A percentile compares a stretch with the other conserved stretches of the same genome.
Evolutionary conservation across 345 rosid species (phyloP).

Genomic region (Heritiera fomes): DNA sequence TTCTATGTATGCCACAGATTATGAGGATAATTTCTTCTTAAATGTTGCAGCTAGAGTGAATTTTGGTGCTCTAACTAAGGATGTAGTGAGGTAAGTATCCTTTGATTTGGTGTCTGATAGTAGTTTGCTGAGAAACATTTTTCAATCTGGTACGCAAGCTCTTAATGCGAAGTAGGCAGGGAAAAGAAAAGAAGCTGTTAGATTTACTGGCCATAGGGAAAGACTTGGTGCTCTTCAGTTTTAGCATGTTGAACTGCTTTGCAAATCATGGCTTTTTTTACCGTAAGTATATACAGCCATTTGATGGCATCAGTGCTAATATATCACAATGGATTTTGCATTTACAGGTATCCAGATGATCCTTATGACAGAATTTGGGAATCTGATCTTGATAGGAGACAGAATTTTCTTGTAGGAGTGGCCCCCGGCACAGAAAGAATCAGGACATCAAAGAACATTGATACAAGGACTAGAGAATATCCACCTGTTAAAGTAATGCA

Average conservation of each 20-base stretch:
- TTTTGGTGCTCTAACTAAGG: slow-evolving; percentile 74
- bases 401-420: slow-evolving; percentile 78
- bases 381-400: slow-evolving; percentile 81
- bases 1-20: slow-evolving; percentile 89
- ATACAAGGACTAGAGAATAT: slow-evolving; percentile 70
- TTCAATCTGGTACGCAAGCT: too few species aligned
- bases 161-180: too few species aligned
- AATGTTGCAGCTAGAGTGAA: slow-evolving; percentile 91
- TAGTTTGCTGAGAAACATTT: background rate
- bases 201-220: too few species aligned
- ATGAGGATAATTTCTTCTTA: slow-evolving; percentile 79
- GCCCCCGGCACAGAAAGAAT: slow-evolving; percentile 82
- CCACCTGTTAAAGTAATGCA: slow-evolving; percentile 99
- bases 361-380: slow-evolving; percentile 99
- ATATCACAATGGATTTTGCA: background rate
- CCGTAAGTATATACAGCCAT: background rate
- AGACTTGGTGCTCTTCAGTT: too few species aligned
- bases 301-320: background rate
- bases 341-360: slow-evolving; percentile 94
- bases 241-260: background rate
- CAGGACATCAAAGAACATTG: slow-evolving; percentile 60
- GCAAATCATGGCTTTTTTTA: background rate
- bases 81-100: slow-evolving; percentile 60
- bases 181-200: too few species aligned
- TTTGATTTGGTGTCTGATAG: background rate